Conservation (phyloP, 768 basidiomycete genomes). For the Chlorophyllum brunneum region DNA sequence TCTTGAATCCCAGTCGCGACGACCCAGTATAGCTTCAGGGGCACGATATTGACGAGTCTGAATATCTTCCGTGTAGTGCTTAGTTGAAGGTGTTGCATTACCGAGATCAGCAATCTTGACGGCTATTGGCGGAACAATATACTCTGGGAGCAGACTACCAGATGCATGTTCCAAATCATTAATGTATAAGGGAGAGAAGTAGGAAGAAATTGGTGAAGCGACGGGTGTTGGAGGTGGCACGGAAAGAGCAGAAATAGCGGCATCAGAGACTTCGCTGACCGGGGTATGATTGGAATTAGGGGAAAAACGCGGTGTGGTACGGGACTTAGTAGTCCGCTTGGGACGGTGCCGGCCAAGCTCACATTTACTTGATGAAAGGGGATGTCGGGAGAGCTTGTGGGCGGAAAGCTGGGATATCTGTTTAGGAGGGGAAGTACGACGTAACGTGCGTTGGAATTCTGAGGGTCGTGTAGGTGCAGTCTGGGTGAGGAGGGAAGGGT, state of each 20-base stretch:
- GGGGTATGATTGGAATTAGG: slow-evolving; percentile 10
- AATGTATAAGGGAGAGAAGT: slow-evolving; percentile 12
- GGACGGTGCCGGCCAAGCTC: slow-evolving; percentile 3
- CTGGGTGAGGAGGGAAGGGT: slow-evolving; percentile 58
- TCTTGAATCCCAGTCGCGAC: slow-evolving; percentile 79
- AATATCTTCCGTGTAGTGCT: slow-evolving; percentile 92
- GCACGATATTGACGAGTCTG: slow-evolving; percentile 95
- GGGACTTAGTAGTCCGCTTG: slow-evolving; percentile 13
- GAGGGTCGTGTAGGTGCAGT: slow-evolving; percentile 45
- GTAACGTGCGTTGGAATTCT: slow-evolving; percentile 21
- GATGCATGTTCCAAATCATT: slow-evolving; percentile 1
- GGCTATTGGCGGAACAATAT: slow-evolving; percentile 49
- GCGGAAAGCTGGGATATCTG: slow-evolving; percentile 38
- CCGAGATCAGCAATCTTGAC: slow-evolving; percentile 95
- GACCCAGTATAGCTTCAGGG: slow-evolving; percentile 91
- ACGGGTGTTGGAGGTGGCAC: slow-evolving; percentile 36
- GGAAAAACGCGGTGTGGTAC: slow-evolving; percentile 17
- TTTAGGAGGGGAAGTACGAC: slow-evolving; percentile 34
- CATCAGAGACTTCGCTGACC: slow-evolving; percentile 18
- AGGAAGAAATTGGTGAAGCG: slow-evolving; percentile 22
- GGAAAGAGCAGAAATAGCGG: slow-evolving; percentile 22
- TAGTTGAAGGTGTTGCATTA: slow-evolving; percentile 87
- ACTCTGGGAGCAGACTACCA: slow-evolving; percentile 5
- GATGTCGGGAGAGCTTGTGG: slow-evolving; percentile 32
- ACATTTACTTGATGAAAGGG: slow-evolving; percentile 25